Evolutionary conservation across 2,329 filamentous ascomycete genomes (phyloP).

Genomic region (Aspergillus hiratsukae): DNA sequence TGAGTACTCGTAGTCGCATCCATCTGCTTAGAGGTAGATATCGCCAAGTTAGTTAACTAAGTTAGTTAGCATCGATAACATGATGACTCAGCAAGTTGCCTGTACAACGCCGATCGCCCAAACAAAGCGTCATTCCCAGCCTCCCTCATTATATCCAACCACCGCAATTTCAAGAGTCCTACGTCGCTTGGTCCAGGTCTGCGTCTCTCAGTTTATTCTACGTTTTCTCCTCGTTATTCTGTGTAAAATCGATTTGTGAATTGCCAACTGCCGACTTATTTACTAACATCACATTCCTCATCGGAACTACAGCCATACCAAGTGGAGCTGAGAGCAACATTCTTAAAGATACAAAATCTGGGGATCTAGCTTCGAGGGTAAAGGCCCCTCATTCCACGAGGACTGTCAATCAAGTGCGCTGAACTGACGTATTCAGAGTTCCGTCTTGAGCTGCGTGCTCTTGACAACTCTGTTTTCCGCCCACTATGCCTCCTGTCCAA

Average conservation of each 20-base stretch:
- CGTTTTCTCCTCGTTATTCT: not conserved
- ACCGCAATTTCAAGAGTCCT: constrained; percentile 27
- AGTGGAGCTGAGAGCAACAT: not conserved
- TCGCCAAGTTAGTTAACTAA: too few species aligned
- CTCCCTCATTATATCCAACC: constrained; percentile 32
- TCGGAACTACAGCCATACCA: not conserved
- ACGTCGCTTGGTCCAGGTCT: not conserved
- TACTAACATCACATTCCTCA: not conserved
- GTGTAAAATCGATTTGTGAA: not conserved
- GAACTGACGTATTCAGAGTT: constrained; percentile 14
- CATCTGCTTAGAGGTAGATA: not conserved
- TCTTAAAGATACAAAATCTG: not conserved
- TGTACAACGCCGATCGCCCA: constrained; percentile 17
- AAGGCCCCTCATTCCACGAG: constrained; percentile 5
- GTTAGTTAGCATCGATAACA: constrained; percentile 11
- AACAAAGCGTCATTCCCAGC: constrained; percentile 32
- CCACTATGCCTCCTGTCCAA: constrained; percentile 29
- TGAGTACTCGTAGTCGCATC: not conserved
- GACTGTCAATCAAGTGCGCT: not conserved
- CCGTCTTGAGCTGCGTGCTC: constrained; percentile 35
- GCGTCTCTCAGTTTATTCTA: constrained; percentile 10
- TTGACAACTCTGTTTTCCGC: constrained; percentile 23
- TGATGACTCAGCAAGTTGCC: constrained; percentile 28
- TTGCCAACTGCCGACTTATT: not conserved
- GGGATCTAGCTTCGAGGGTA: not conserved